Evolutionary conservation across 1,284 basidiomycete genomes (phyloP).

Genomic region (Schizophyllum commune): DNA sequence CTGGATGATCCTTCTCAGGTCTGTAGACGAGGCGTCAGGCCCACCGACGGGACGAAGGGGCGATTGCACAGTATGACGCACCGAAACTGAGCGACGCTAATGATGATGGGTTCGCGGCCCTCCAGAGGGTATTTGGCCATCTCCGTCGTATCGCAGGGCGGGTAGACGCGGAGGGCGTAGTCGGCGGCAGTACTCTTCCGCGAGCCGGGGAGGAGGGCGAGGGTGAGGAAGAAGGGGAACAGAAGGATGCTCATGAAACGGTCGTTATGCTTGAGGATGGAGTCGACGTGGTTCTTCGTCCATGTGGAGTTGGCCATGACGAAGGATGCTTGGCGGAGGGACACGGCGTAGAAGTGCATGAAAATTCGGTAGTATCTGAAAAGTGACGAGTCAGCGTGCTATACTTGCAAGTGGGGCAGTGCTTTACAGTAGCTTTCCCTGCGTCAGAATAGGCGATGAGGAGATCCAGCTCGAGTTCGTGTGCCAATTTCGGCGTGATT

Average conservation of each 20-base stretch:
- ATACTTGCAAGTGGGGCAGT: constrained; percentile 1
- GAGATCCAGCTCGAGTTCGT: constrained; percentile 65
- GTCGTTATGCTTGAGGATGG: constrained; percentile 56
- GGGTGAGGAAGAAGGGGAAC: constrained; percentile 18
- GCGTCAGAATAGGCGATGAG: constrained; percentile 49
- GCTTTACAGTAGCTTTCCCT: constrained; percentile 68
- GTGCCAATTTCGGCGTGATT: constrained; percentile 48
- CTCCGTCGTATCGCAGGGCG: constrained; percentile 84
- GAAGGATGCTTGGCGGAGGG: constrained; percentile 71
- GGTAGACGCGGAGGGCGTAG: constrained; percentile 42
- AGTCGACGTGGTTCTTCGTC: constrained; percentile 83
- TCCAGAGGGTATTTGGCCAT: constrained; percentile 61
- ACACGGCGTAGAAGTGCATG: constrained; percentile 75
- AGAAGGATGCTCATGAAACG: constrained; percentile 37
- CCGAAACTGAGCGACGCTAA: constrained; percentile 92
- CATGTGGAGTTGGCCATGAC: constrained; percentile 94
- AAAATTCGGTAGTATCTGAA: constrained; percentile 84
- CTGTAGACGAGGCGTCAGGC: constrained; percentile 27
- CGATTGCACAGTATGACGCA: constrained; percentile 25
- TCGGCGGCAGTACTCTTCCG: neutral
- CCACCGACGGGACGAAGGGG: neutral
- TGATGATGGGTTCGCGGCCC: constrained; percentile 56
- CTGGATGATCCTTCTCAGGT: constrained; percentile 91
- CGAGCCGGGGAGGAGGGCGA: constrained; percentile 19
- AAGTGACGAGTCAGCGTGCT: neutral